Evolutionary conservation across 345 rosid species (phyloP), one percentile per base, ranked within the genome.

Genomic region (Cardiospermum halicacabum): DNA sequence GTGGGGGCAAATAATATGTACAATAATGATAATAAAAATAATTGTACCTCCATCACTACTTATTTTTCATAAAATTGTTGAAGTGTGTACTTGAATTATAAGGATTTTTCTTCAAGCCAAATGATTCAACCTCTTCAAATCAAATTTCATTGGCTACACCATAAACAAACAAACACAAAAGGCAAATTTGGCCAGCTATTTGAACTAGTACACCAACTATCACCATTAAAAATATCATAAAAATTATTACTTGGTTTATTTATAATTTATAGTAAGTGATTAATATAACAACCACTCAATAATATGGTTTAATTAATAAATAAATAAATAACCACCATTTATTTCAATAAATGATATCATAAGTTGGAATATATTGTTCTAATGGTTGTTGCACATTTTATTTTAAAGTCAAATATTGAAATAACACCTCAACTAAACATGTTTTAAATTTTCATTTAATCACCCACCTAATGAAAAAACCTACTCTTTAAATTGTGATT

Each of bases 141-240:
- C n/a, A n/a, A n/a, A 45, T 10, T 58, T 12, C 53, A n/a, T 45
- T 43, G 65, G 26, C 39, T 60, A 11, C 3, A 62, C 19, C 65
- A 21, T 30, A 7, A 16, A 27, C 48, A 31, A 64, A 51, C 47
- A 36, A 64, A 16, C 68, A 53, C 37, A 11, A 24, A 37, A 24
- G 30, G 60, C 53, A 65, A 54, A 40, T n/a, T 26, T 27, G 40
- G 53, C 40, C 69, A 27, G 27, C 37, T 49, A 50, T 62, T 34
- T n/a, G 12, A 7, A 54, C 26, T 13, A 40, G 60, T 27, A 65
- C 40, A 40, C 40, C 60, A 36, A 65, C 68, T 40, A 11, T 39
- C 60, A 64, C 68, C 53, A 24, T 34, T 31, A 16, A 21, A 21
- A 12, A 11, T 18, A 13, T 12, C 7, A 18, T 60, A 27, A 49